Evolutionary conservation across 2,329 filamentous ascomycete genomes (phyloP).

Genomic region (Thermothelomyces thermophilus): DNA sequence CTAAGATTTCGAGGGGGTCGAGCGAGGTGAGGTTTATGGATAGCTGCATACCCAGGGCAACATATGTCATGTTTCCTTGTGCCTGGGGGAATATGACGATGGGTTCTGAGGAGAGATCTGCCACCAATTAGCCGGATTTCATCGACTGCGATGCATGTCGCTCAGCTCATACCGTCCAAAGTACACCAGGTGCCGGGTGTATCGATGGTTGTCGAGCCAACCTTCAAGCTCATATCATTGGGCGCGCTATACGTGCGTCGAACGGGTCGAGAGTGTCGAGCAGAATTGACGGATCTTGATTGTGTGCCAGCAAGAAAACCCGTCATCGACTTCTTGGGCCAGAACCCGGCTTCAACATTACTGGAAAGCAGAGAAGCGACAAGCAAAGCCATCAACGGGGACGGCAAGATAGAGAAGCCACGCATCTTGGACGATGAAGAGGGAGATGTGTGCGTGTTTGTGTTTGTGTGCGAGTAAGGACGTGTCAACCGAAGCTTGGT

Average conservation of each 20-base stretch:
- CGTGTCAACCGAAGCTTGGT: not conserved
- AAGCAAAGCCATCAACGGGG: slow-evolving; percentile 8
- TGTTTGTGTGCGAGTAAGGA: not conserved
- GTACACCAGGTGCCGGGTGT: slow-evolving; percentile 10
- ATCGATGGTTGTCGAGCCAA: slow-evolving; percentile 13
- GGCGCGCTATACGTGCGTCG: not conserved
- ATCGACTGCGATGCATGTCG: not conserved
- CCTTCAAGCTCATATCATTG: slow-evolving; percentile 11
- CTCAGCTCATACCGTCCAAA: slow-evolving; percentile 16
- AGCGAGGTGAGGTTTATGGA: slow-evolving; percentile 15
- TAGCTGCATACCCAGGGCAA: slow-evolving; percentile 15
- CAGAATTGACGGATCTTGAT: not conserved
- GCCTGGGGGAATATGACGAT: slow-evolving; percentile 15
- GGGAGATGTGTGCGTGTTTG: too few species aligned
- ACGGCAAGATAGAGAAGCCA: not conserved
- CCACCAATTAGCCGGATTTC: not conserved
- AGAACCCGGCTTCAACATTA: slow-evolving; percentile 4
- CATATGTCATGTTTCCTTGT: slow-evolving; percentile 18
- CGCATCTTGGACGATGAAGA: slow-evolving; percentile 5
- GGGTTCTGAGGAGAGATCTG: slow-evolving; percentile 16
- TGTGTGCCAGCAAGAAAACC: too few species aligned
- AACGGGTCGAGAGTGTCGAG: not conserved
- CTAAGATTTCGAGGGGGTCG: slow-evolving; percentile 12
- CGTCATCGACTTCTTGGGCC: slow-evolving; percentile 2
- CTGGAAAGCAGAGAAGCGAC: not conserved